A percentile compares a stretch with the other conserved stretches of the same genome.
Conservation (phyloP, 805 yeast species). For the Candida tammaniensis region DNA sequence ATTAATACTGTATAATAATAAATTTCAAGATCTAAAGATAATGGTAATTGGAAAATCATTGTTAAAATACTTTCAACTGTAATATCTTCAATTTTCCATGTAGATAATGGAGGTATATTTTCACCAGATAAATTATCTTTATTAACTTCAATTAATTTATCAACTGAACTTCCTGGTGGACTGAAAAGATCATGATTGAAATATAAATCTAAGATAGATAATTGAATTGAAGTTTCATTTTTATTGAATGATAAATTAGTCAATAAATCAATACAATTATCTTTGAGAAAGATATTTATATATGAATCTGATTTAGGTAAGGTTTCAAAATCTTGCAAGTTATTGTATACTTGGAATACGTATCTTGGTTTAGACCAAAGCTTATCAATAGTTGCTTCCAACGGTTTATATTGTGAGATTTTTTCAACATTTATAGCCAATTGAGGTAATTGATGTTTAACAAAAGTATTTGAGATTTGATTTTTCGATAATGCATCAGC, state of each 20-base stretch:
- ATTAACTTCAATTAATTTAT: constrained; percentile 49
- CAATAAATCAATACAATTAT: constrained; percentile 69
- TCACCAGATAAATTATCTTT: constrained; percentile 42
- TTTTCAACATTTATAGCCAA: constrained; percentile 19
- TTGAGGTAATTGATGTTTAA: constrained; percentile 41
- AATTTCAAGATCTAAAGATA: constrained; percentile 60
- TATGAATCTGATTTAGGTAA: constrained; percentile 39
- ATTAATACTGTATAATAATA: constrained; percentile 84
- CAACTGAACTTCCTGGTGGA: constrained; percentile 72
- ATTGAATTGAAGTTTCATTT: constrained; percentile 79
- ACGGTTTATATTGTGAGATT: constrained; percentile 15
- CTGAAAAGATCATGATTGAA: constrained; percentile 55
- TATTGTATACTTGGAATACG: constrained; percentile 57
- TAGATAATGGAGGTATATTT: constrained; percentile 48
- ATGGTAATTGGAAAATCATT: constrained; percentile 73
- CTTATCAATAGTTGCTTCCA: constrained; percentile 45
- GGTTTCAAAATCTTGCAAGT: constrained; percentile 58
- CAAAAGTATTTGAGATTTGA: constrained; percentile 35
- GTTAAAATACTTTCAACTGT: constrained; percentile 80
- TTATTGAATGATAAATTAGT: constrained; percentile 86
- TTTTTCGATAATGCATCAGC: constrained; percentile 32
- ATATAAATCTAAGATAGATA: constrained; percentile 68
- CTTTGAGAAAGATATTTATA: constrained; percentile 60
- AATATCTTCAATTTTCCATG: constrained; percentile 90
- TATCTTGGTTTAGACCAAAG: constrained; percentile 66